Evolutionary conservation across 768 basidiomycete genomes (phyloP).

Genomic region (Collybiopsis confluens): DNA sequence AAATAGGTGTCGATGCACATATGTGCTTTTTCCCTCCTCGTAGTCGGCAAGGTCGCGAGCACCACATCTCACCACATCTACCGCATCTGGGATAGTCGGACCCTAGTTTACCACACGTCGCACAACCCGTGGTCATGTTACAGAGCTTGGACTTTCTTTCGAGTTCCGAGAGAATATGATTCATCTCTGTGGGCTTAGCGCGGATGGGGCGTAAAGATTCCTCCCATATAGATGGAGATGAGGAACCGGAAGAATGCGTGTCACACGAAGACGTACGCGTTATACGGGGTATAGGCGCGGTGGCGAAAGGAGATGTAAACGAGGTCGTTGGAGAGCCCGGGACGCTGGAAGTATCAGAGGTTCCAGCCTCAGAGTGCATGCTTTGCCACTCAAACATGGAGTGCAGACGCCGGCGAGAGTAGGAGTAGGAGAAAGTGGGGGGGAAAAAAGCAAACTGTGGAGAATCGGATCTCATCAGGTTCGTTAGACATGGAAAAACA

Average conservation of each 20-base stretch:
- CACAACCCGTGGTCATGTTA: slow-evolving; percentile 33
- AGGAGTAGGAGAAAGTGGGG: slow-evolving; percentile 20
- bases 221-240: slow-evolving; percentile 14
- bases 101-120: slow-evolving; percentile 50
- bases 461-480: slow-evolving; percentile 13
- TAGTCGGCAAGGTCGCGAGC: slow-evolving; percentile 58
- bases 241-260: slow-evolving; percentile 17
- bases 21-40: slow-evolving; percentile 48
- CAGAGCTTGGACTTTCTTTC: slow-evolving; percentile 53
- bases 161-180: slow-evolving; percentile 46
- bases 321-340: slow-evolving; percentile 12
- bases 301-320: slow-evolving; percentile 8
- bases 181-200: slow-evolving; percentile 19
- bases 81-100: slow-evolving; percentile 59
- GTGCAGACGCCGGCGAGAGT: slow-evolving; percentile 13
- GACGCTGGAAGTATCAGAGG: slow-evolving; percentile 5
- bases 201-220: slow-evolving; percentile 5
- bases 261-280: slow-evolving; percentile 33
- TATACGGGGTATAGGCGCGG: slow-evolving; percentile 33
- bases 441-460: slow-evolving; percentile 14
- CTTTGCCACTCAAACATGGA: slow-evolving; percentile 8
- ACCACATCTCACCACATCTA: slow-evolving; percentile 58
- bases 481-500: slow-evolving; percentile 25
- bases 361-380: not conserved
- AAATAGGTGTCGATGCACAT: slow-evolving; percentile 23